A percentile compares a stretch with the other conserved stretches of the same genome.
Evolutionary conservation across 148 eudicot genomes (phyloP).

Genomic region (Rhododendron vialii): DNA sequence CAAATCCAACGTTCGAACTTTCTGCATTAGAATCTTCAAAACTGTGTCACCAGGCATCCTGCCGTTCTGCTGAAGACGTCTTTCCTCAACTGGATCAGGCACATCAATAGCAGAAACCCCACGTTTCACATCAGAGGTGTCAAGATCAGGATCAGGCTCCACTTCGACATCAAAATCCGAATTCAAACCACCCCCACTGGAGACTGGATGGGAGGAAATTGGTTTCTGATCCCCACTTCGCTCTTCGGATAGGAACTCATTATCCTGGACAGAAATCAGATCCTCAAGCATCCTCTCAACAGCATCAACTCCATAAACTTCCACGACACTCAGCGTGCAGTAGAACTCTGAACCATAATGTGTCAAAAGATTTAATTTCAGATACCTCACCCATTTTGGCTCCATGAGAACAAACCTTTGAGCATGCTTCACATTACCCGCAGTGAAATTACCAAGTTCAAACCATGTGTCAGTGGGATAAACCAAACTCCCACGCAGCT

Average conservation of each 20-base stretch:
- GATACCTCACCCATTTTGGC: constrained; percentile 89
- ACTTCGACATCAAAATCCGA: constrained; percentile 20
- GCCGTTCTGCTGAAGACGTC: constrained; percentile 63
- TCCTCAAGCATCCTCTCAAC: constrained; percentile 95
- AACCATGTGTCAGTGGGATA: constrained; percentile 86
- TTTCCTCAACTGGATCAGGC: constrained; percentile 71
- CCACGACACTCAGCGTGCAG: constrained; percentile 83
- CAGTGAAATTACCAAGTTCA: constrained; percentile 80
- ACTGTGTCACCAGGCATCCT: constrained; percentile 98
- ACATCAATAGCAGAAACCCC: constrained; percentile 19
- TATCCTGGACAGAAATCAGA: constrained; percentile 66
- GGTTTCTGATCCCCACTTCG: constrained; percentile 29
- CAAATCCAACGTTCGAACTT: constrained; percentile 76
- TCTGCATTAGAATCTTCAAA: constrained; percentile 94
- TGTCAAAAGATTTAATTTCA: constrained; percentile 67
- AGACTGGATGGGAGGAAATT: constrained; percentile 11
- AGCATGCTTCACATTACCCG: constrained; percentile 80
- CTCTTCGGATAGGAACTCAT: constrained; percentile 30
- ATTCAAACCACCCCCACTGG: constrained; percentile 25
- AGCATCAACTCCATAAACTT: constrained; percentile 97
- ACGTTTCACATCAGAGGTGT: constrained; percentile 29
- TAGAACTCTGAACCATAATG: constrained; percentile 95
- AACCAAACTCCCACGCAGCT: constrained; percentile 65
- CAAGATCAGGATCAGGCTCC: constrained; percentile 26
- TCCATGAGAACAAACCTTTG: constrained; percentile 77